Conservation (phyloP, 108 stramenopile genomes). For the Aurantiochytrium sp. region DNA sequence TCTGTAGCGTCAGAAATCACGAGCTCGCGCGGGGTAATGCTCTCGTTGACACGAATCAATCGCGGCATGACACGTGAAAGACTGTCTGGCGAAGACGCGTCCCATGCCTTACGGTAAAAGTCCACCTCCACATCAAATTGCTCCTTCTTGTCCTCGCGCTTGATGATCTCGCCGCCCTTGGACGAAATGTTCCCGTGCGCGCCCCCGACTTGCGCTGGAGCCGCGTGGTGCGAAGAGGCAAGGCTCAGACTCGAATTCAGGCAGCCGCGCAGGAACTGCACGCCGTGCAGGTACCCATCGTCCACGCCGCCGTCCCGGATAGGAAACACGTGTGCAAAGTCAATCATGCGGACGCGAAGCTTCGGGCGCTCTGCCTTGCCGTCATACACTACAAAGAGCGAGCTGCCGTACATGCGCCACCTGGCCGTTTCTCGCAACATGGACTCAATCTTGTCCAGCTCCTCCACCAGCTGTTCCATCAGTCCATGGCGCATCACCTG, state of each 20-base stretch:
- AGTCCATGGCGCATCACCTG: background rate
- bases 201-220: background rate
- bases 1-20: background rate
- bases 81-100: background rate
- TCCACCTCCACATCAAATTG: background rate
- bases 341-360: background rate
- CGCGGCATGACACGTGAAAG: background rate
- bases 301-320: background rate
- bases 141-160: slow-evolving; percentile 6
- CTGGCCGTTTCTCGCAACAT: background rate
- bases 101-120: slow-evolving; percentile 8
- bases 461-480: background rate
- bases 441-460: background rate
- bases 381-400: background rate
- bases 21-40: background rate
- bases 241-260: background rate
- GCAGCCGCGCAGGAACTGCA: background rate
- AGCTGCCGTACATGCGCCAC: slow-evolving; percentile 11
- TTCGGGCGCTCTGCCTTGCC: background rate
- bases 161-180: background rate
- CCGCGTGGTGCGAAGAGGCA: background rate
- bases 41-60: background rate
- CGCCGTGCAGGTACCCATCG: background rate
- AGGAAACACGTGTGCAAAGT: slow-evolving; percentile 11
- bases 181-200: slow-evolving; percentile 9